Evolutionary conservation across 2,329 filamentous ascomycete species (phyloP), one percentile per base, ranked within the genome.

Genomic region (Colletotrichum musicola): DNA sequence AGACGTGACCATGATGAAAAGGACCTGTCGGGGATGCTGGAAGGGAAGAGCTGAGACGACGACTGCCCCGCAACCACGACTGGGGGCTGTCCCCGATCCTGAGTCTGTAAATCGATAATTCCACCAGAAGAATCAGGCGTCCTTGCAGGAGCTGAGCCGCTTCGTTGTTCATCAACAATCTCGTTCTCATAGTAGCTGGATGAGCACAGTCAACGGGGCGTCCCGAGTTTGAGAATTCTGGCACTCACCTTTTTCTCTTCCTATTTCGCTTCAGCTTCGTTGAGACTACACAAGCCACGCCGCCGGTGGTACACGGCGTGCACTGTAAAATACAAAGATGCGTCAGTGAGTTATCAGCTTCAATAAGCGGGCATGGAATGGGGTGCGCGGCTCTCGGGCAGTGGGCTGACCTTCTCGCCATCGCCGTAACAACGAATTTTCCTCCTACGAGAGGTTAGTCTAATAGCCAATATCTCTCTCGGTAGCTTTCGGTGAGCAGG

Each of bases 381-480:
- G n/a, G 46, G 6, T 22, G 20, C 22, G n/a, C 6, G n/a, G 46
- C 46, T 22, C 46, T n/a, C 18, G 6, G 42, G 42, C 13, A 46
- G 40, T 25, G 12, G 12, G 18, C 64, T 54, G 22, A 64, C 68
- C 50, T 70, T 66, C 12, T 68, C 64, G 6, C 59, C 59, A 22
- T 68, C 55, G 25, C 68, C 68, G 35, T 68, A 54, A 57, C 68
- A 70, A 40, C 68, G 47, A 2, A 70, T 70, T 25, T 70, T 70
- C 30, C 68, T 30, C 22, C 64, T 64, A 9, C 6, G 10, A 16
- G 6, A 22, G 22, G 22, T 30, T 13, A 38, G 14, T 5, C n/a
- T 22, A 18, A 6, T 16, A 38, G n/a, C 6, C 10, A 42, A 18
- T 13, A 5, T 12, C n/a, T 30, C 16, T 18, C 7, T 4, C 27